phyloP scores from a whole-genome alignment of 2,329 filamentous ascomycete genomes.

The Drechslerella dactyloides region DNA sequence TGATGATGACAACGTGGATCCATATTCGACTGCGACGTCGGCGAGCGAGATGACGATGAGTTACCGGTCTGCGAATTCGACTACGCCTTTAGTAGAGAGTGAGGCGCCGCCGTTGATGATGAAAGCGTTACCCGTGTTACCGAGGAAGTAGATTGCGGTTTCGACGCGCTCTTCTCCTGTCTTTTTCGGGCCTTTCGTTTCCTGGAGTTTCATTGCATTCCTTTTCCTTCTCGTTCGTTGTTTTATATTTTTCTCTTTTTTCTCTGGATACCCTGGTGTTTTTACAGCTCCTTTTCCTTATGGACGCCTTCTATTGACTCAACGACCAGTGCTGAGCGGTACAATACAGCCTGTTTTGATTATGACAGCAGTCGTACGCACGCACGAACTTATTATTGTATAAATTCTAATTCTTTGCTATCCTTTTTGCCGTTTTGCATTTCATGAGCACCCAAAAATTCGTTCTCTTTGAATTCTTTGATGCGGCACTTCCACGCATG shows the following conservation, averaged over 20 bases:
- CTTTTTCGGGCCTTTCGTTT: neutral
- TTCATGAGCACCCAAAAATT: neutral
- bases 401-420: neutral
- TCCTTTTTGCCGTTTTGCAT: neutral
- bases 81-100: conserved; percentile 5
- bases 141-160: conserved; percentile 26
- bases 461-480: no score
- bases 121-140: conserved; percentile 36
- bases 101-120: conserved; percentile 12
- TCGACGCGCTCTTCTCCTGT: neutral
- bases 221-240: conserved; percentile 7
- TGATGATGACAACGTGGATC: conserved; percentile 6
- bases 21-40: neutral
- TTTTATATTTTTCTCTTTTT: conserved; percentile 1
- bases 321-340: no score
- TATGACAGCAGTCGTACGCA: neutral
- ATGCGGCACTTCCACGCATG: no score
- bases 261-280: conserved; percentile 17
- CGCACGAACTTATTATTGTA: neutral
- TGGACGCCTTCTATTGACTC: neutral
- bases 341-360: neutral
- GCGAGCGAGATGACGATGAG: conserved; percentile 2
- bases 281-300: conserved; percentile 4
- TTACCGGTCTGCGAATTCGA: conserved; percentile 3
- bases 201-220: neutral